Base-by-base conservation (phyloP, 805 yeast species). In the Pichia manshurica region DNA sequence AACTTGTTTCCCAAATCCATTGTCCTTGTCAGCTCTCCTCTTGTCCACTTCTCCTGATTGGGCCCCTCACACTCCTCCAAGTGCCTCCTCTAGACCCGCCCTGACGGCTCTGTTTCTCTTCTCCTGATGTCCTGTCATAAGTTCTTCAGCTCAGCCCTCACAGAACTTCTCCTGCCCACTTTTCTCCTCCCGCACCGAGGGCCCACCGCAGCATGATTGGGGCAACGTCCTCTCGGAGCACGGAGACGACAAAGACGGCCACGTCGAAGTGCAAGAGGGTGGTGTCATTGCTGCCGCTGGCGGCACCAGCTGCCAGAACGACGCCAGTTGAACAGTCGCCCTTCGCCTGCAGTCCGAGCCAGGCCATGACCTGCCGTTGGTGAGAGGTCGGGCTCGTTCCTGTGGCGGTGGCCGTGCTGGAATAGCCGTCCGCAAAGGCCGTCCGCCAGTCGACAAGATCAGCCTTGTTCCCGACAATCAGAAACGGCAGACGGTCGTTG, bases 401-500 rank as follows among this genome's bases (percentile, higher is more conserved):
- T 6, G 20, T n/a, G 20, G 36, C 20, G 36, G 17, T n/a, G 20
- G 20, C 36, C 12, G 20, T n/a, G 12, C 36, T 13, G 20, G 6
- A 6, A 13, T n/a, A 8, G 36, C 17, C 17, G 36, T 33, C 36
- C 8, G 8, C 36, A 15, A 41, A 41, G 5, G 17, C 28, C 7
- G 21, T 19, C 16, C 21, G 13, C 45, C 45, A 42, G 20, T 39
- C 41, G 22, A 61, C 43, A 15, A 61, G 51, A 48, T 63, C 68
- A 2, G 54, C 47, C 51, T 64, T 64, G 54, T 61, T 64, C 36
- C 64, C 66, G 1, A 65, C 39, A 2, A 64, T 52, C 51, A 64
- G 41, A 20, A 64, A 45, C 6, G 68, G 68, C 5, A 55, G 38
- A 28, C 36, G 42, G n/a, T 50, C 41, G 12, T 39, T 16, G 1